Conservation (phyloP, 768 basidiomycete genomes). For the Pluteus cervinus region DNA sequence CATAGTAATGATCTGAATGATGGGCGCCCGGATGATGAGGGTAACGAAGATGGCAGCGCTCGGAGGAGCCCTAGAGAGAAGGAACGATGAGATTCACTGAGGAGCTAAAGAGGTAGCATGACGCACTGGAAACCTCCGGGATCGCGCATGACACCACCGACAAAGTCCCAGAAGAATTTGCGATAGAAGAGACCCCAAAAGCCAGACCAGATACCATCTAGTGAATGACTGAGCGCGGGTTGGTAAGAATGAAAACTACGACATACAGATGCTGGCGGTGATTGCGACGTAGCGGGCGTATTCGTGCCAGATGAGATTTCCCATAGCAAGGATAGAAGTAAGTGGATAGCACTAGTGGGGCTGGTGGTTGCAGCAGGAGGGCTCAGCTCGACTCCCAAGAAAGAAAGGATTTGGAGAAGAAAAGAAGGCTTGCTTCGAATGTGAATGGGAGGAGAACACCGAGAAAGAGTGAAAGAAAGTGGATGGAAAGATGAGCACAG, state of each 20-base stretch:
- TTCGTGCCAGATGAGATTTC: conserved; percentile 78
- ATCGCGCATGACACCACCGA: conserved; percentile 71
- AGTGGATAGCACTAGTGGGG: conserved; percentile 21
- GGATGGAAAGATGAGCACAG: conserved; percentile 19
- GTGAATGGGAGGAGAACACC: conserved; percentile 22
- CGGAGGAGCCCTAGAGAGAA: conserved; percentile 47
- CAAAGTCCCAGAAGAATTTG: conserved; percentile 96
- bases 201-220: conserved; percentile 76
- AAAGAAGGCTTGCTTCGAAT: conserved; percentile 36
- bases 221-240: conserved; percentile 7
- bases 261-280: conserved; percentile 70
- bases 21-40: conserved; percentile 71
- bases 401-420: conserved; percentile 14
- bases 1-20: conserved; percentile 68
- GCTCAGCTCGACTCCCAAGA: conserved; percentile 31
- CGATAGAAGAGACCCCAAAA: conserved; percentile 81
- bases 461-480: conserved; percentile 14
- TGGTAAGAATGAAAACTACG: background rate
- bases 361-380: conserved; percentile 23
- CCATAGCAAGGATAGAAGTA: conserved; percentile 42
- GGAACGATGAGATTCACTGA: background rate
- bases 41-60: conserved; percentile 57
- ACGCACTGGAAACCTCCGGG: conserved; percentile 79
- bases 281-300: conserved; percentile 65
- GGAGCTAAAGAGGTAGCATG: conserved; percentile 1